These are phyloP conservation scores for Poa annua DNA, from an alignment of 176 grass and related monocot species.

Conservation along the genomic window DNA sequence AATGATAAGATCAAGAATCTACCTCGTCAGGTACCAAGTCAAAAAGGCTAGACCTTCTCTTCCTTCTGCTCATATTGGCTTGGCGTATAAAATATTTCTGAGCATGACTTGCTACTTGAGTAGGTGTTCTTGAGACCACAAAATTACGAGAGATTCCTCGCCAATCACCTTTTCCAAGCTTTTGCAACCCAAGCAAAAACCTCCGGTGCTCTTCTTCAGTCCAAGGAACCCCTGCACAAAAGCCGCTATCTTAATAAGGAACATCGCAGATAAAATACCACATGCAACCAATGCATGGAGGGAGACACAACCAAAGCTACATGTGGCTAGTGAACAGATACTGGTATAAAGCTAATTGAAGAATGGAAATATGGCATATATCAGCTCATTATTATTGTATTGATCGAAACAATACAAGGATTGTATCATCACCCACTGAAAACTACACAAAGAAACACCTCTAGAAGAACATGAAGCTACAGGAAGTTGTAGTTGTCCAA, in stretches of 20 bases:
- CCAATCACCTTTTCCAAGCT: slow-evolving; percentile 98
- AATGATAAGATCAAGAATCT: slow-evolving; percentile 33
- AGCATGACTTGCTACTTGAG: slow-evolving; percentile 98
- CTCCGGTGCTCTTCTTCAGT: slow-evolving; percentile 98
- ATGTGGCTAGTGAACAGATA: slow-evolving; percentile 20
- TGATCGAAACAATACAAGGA: background rate
- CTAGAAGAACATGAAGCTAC: background rate
- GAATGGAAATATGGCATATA: background rate
- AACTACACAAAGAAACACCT: background rate
- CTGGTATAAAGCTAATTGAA: background rate
- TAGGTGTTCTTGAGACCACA: slow-evolving; percentile 96
- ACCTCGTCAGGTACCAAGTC: slow-evolving; percentile 97
- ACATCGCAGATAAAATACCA: slow-evolving; percentile 10
- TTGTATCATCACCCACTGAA: background rate
- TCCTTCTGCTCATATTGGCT: slow-evolving; percentile 89
- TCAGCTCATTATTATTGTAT: background rate
- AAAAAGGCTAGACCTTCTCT: slow-evolving; percentile 97
- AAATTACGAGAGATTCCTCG: slow-evolving; percentile 97
- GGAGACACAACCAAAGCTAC: slow-evolving; percentile 8
- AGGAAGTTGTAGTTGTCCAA: background rate
- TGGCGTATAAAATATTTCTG: slow-evolving; percentile 99
- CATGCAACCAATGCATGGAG: background rate
- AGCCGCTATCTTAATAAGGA: slow-evolving; percentile 36
- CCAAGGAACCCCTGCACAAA: slow-evolving; percentile 84
- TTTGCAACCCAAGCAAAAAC: slow-evolving; percentile 95